These are phyloP conservation scores for Gracilaria caudata DNA, from an alignment of 23 red algal species.

Conservation along the genomic window DNA sequence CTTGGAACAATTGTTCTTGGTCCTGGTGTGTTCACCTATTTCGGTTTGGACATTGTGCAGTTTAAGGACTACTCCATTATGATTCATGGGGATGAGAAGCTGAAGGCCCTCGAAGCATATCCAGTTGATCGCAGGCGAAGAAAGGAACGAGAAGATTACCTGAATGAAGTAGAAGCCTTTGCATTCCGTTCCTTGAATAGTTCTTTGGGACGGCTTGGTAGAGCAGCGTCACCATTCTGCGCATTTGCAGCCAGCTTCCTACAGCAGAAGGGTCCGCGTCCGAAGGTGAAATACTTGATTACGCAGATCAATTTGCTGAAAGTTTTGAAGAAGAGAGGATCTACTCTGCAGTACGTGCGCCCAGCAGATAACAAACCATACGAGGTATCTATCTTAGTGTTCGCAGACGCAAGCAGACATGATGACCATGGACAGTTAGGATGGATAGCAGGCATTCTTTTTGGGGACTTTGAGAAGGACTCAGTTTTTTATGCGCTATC, in stretches of 20 bases:
- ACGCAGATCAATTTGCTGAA: not conserved
- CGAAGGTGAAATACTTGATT: not conserved
- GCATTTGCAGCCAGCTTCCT: slow-evolving; percentile 14
- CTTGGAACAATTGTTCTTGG: slow-evolving; percentile 33
- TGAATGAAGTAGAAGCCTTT: slow-evolving; percentile 3
- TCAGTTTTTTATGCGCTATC: slow-evolving; percentile 28
- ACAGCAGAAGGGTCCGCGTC: slow-evolving; percentile 25
- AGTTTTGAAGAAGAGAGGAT: slow-evolving; percentile 19
- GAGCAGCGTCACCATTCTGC: slow-evolving; percentile 18
- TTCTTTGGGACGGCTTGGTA: slow-evolving; percentile 31
- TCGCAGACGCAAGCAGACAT: slow-evolving; percentile 9
- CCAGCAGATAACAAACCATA: not conserved
- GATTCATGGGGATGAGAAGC: slow-evolving; percentile 40
- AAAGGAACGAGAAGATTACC: not conserved
- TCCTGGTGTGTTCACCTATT: slow-evolving; percentile 13
- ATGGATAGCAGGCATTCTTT: slow-evolving; percentile 5
- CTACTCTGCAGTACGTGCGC: not conserved
- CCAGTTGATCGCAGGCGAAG: not conserved
- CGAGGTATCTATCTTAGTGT: slow-evolving; percentile 7
- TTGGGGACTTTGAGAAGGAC: slow-evolving; percentile 16
- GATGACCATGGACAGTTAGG: slow-evolving; percentile 28
- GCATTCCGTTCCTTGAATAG: slow-evolving; percentile 24
- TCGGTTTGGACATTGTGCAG: slow-evolving; percentile 21
- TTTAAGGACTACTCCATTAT: not conserved
- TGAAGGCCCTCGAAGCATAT: slow-evolving; percentile 19